phyloP scores from a whole-genome alignment of 352 stramenopile genomes.

The Thalassiosira allenii region DNA sequence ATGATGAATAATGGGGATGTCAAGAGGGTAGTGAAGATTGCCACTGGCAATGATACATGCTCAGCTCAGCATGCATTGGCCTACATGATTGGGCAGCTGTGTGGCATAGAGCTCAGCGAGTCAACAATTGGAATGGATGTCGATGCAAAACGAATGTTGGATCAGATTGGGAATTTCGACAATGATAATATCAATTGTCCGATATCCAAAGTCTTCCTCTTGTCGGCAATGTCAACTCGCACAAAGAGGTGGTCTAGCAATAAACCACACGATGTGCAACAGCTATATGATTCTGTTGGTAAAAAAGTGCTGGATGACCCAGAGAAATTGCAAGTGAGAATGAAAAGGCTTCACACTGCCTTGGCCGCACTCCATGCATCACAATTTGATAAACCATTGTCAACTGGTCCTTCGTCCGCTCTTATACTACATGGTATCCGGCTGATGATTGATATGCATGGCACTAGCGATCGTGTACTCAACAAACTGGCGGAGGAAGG shows the following conservation, averaged over 20 bases:
- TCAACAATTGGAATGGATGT: background rate
- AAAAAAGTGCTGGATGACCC: background rate
- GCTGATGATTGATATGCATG: conserved; percentile 5
- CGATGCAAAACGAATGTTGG: background rate
- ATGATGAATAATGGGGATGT: background rate
- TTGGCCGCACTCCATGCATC: background rate
- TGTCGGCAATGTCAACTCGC: background rate
- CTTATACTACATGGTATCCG: background rate
- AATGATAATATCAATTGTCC: background rate
- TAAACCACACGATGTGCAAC: background rate
- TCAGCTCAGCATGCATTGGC: conserved; percentile 11
- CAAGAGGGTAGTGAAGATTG: background rate
- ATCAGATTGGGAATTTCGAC: background rate
- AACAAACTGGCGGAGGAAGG: conserved; percentile 1
- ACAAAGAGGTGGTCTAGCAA: background rate
- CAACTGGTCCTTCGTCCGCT: background rate
- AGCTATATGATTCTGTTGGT: background rate
- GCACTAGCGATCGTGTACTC: conserved; percentile 1
- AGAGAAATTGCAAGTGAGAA: background rate
- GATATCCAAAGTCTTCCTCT: conserved; percentile 1
- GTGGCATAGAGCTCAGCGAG: conserved; percentile 13
- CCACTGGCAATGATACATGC: background rate
- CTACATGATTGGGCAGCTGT: conserved; percentile 10
- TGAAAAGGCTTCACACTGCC: conserved; percentile 2
- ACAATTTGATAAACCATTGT: background rate